Evolutionary conservation across 495 filamentous ascomycete species (phyloP), one percentile per base, ranked within the genome.

Genomic region (Sporormia fimetaria): DNA sequence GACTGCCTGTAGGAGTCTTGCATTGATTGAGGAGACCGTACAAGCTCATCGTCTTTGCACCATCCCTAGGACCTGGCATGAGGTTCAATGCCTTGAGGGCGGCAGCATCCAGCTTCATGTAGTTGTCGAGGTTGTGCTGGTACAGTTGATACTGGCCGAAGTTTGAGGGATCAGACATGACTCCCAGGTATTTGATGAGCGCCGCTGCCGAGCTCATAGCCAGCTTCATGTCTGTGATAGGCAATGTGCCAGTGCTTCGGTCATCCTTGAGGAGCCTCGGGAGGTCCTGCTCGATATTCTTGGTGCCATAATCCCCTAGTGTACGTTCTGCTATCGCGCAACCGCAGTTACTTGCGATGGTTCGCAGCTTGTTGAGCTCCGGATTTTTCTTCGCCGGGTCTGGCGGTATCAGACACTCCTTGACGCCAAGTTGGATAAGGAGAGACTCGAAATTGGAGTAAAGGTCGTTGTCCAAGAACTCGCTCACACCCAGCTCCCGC

Each of bases 391-490:
- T 74, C 47, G 78, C 74, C 6, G 69, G 62, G 12, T 96, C 88
- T 32, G 71, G 58, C 51, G 81, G 78, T 18, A 99, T 57, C 29
- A 99, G 61, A 56, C 86, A 94, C 63, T 99, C 90, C 62, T 83
- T 93, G 26, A 94, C 87, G 8, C 90, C 92, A 1, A 96, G 70
- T 58, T 96, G 92, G 51, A 99, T 99, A 21, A 99, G 71, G 18
- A 96, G 67, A 17, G 87, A 87, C 64, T 99, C 90, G 42, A 99
- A 88, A 58, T 99, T 96, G 28, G 90, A 96, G 60, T 94, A 99
- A 9, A 94, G 67, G 57, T 99, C 92, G 51, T 96, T 99, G 67
- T 99, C 90, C 18, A 93, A 69, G 54, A 99, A 99, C 57, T 99
- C 90, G 68, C 82, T 92, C 25, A 99, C 87, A 18, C 90, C 90